Base-by-base conservation (phyloP, 768 basidiomycete genomes). In the Arthromyces matolae region DNA sequence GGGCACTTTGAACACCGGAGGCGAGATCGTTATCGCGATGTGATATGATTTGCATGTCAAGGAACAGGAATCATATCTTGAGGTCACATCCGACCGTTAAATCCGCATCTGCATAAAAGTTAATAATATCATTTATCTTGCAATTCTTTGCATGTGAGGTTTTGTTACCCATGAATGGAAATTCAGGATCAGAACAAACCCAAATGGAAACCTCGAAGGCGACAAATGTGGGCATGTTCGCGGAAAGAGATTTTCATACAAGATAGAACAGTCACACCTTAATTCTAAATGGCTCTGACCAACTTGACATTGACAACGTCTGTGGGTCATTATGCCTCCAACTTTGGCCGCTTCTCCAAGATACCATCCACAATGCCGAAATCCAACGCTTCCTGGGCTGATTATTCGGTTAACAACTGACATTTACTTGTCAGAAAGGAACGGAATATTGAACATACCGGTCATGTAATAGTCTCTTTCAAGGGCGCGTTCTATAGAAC, bases 391-490 rank as follows among this genome's bases (percentile, higher is more conserved):
- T 95, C 89, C 63, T 85, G 81, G 4, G 93, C 90, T 83, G 66
- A 60, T 57, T 50, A 42, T 51, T 31, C 46, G 46, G 55, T 57
- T 27, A 53, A 35, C 22, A 47, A 18, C 18, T 19, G 16, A 8
- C 36, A 46, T 42, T 22, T 56, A 42, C 53, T 24, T 40, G 55
- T 56, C 53, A 22, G 38, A 32, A 43, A 33, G n/a, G 39, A 22
- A 37, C 19, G 45, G 20, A 50, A 49, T 34, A 13, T 43, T 49
- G 38, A 52, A 64, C 64, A 48, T 54, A 84, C 87, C 85, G 50
- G 93, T 95, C 89, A 97, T 87, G 67, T 92, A 97, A 68, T 94
- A 94, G 67, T 97, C 93, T 51, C 93, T 78, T 70, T 97, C 93
- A 55, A 97, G 71, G 31, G 93, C 93, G 50, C 73, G 85, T 67